phyloP scores from a whole-genome alignment of 2,329 filamentous ascomycete genomes.

The Gnomoniopsis smithogilvyi region DNA sequence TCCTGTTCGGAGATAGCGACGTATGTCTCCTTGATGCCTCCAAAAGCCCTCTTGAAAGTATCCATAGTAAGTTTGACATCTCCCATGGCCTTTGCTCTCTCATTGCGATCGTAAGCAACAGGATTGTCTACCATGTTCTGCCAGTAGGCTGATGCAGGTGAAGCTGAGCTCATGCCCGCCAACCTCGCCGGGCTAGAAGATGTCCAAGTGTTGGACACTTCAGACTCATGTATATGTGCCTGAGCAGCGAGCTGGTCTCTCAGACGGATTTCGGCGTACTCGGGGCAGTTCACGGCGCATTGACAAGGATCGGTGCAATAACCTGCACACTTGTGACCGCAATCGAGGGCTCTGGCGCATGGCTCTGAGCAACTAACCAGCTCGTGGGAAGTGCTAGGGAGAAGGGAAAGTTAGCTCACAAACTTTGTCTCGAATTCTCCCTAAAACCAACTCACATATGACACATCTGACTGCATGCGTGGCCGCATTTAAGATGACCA shows the following conservation, averaged over 20 bases:
- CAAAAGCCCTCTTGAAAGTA: neutral
- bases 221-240: neutral
- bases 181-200: neutral
- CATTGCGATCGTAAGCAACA: neutral
- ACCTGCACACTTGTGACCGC: slow-evolving; percentile 23
- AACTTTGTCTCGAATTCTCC: neutral
- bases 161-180: neutral
- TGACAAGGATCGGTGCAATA: slow-evolving; percentile 19
- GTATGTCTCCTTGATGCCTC: slow-evolving; percentile 3
- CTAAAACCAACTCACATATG: slow-evolving; percentile 42
- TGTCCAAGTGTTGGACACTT: neutral
- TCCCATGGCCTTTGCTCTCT: neutral
- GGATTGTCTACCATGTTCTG: neutral
- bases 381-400: slow-evolving; percentile 19
- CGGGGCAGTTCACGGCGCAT: slow-evolving; percentile 3
- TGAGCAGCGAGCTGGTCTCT: neutral
- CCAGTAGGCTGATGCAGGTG: slow-evolving; percentile 1
- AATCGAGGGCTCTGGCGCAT: slow-evolving; percentile 20
- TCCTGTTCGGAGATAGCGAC: neutral
- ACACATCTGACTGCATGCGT: slow-evolving; percentile 48
- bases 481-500: slow-evolving; percentile 43
- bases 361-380: slow-evolving; percentile 21
- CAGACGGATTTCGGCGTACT: neutral
- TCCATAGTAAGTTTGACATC: neutral
- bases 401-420: neutral